A percentile compares a stretch with the other conserved stretches of the same genome.
These are phyloP conservation scores for Ophiocordyceps camponoti-saundersi DNA, from an alignment of 2,329 filamentous ascomycete genomes.

Conservation along the genomic window DNA sequence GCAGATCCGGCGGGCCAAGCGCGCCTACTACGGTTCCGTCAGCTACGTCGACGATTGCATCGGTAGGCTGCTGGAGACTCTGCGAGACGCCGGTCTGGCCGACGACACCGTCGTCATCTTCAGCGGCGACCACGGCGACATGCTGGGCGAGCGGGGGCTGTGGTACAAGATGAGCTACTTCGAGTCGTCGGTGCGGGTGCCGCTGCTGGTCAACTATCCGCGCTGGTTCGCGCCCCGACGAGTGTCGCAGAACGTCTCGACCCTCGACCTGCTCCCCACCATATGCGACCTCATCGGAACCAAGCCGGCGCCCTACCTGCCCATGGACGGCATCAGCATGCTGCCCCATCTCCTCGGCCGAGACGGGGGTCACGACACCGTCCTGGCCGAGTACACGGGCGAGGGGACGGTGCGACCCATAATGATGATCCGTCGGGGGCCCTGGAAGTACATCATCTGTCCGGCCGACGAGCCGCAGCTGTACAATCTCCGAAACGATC, in stretches of 20 bases:
- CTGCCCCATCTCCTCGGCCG: slow-evolving; percentile 53
- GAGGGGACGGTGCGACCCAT: slow-evolving; percentile 79
- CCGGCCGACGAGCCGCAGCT: slow-evolving; percentile 71
- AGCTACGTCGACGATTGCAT: slow-evolving; percentile 91
- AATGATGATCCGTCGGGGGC: slow-evolving; percentile 83
- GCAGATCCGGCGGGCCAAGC: slow-evolving; percentile 68
- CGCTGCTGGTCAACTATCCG: slow-evolving; percentile 71
- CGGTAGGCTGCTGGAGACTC: slow-evolving; percentile 59
- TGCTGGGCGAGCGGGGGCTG: slow-evolving; percentile 80
- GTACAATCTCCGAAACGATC: slow-evolving; percentile 63
- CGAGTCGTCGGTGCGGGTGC: slow-evolving; percentile 78
- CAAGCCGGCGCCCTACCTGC: slow-evolving; percentile 51
- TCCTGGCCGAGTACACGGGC: slow-evolving; percentile 90
- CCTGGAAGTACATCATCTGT: slow-evolving; percentile 84
- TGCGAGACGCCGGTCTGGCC: slow-evolving; percentile 64
- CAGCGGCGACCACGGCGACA: slow-evolving; percentile 86
- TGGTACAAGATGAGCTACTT: slow-evolving; percentile 99
- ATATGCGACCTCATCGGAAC: slow-evolving; percentile 69
- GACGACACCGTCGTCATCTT: slow-evolving; percentile 86
- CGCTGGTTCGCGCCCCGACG: slow-evolving; percentile 57
- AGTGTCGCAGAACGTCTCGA: slow-evolving; percentile 73
- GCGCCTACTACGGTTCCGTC: slow-evolving; percentile 84
- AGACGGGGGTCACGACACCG: slow-evolving; percentile 57
- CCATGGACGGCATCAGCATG: slow-evolving; percentile 72
- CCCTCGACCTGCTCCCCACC: slow-evolving; percentile 77